Conservation (phyloP, 2,329 filamentous ascomycete species). For the Penicillium polonicum region DNA sequence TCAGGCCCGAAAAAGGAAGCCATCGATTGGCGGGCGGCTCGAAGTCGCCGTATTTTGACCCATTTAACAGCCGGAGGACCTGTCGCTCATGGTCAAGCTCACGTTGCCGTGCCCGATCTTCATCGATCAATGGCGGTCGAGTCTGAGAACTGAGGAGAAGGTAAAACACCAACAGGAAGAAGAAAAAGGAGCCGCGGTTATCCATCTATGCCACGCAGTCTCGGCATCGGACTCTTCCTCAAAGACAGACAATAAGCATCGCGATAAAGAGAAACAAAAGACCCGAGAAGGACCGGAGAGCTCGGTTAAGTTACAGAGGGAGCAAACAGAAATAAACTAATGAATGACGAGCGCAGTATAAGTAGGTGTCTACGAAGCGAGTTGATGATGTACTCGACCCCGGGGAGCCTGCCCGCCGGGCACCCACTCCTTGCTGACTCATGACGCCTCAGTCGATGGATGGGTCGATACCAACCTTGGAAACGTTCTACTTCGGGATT, state of each 20-base stretch:
- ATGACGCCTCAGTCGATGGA: constrained; percentile 10
- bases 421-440: constrained; percentile 25
- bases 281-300: background rate
- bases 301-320: constrained; percentile 8
- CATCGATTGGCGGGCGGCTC: constrained; percentile 46
- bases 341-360: constrained; percentile 27
- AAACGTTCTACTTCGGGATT: constrained; percentile 7
- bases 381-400: constrained; percentile 29
- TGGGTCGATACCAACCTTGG: constrained; percentile 5
- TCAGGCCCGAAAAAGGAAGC: constrained; percentile 76
- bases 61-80: constrained; percentile 51
- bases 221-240: constrained; percentile 27
- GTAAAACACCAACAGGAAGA: constrained; percentile 54
- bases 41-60: constrained; percentile 54
- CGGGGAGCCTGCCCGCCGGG: constrained; percentile 12
- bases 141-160: constrained; percentile 53
- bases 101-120: constrained; percentile 48
- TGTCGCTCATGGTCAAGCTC: constrained; percentile 52
- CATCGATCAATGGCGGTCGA: constrained; percentile 40
- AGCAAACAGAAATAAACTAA: constrained; percentile 8
- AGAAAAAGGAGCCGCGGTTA: constrained; percentile 49
- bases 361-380: constrained; percentile 9
- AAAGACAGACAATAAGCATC: constrained; percentile 27
- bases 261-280: constrained; percentile 15
- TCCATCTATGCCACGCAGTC: constrained; percentile 41